Evolutionary conservation across 2,329 filamentous ascomycete species (phyloP), one percentile per base, ranked within the genome.

Genomic region (Piedraia hortae): DNA sequence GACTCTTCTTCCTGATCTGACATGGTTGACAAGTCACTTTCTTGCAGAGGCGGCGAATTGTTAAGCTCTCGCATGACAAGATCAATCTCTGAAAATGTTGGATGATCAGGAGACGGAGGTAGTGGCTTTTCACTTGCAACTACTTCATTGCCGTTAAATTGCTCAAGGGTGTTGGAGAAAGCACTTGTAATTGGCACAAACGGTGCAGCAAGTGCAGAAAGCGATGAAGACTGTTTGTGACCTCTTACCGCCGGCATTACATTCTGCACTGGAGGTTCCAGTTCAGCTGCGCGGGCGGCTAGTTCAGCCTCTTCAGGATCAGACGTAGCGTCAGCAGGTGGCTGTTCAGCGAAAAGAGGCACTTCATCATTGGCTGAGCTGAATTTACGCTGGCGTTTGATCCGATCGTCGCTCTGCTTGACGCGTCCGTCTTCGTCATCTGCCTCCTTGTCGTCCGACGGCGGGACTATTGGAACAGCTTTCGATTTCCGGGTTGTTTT

Each of bases 61-160:
- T 77, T 69, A 34, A 91, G 59, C 28, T 85, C 70, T 31, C 69
- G 63, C 77, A 93, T 90, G 23, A 91, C 66, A 19, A 71, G 75
- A 48, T 91, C 80, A 36, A 91, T 80, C 39, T 91, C 78, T 33
- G 82, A 69, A 34, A 74, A 74, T 0, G 67, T 53, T 15, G 51
- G 47, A n/a, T n/a, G n/a, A 22, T 52, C 41, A 3, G 29, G 22
- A 10, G 16, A 17, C 7, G 16, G 16, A 7, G 16, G 10, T 10
- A 17, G 7, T 7, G 10, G 10, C 7, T 7, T 10, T 10, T 17
- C 16, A 17, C 16, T 17, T 10, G 16, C 7, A 10, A 17, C 10
- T 13, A 41, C 37, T 16, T 41, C 39, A 14, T 38, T 37, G n/a
- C n/a, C n/a, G n/a, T n/a, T n/a, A n/a, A n/a, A n/a, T 15, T 42